Evolutionary conservation across 345 rosid species (phyloP).

Genomic region (Lagerstroemia speciosa): DNA sequence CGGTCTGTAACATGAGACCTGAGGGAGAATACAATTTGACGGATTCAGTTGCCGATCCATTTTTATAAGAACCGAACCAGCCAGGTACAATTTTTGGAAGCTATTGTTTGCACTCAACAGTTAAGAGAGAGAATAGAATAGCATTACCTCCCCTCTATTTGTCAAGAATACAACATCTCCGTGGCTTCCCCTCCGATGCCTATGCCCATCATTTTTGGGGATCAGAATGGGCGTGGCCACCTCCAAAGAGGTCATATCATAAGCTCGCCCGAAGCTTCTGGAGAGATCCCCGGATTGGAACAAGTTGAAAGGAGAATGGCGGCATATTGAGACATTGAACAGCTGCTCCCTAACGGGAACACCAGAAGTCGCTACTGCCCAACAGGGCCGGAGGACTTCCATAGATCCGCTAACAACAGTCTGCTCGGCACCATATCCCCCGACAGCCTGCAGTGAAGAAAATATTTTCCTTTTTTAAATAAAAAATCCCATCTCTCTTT

Average conservation of each 20-base stretch:
- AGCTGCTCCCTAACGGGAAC: slow-evolving; percentile 93
- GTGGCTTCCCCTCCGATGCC: slow-evolving; percentile 72
- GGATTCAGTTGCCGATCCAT: not conserved
- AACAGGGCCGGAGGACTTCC: slow-evolving; percentile 45
- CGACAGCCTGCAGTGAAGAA: slow-evolving; percentile 63
- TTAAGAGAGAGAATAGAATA: not conserved
- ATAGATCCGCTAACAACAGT: slow-evolving; percentile 45
- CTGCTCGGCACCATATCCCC: slow-evolving; percentile 62
- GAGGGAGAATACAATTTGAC: slow-evolving; percentile 10
- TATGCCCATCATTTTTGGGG: slow-evolving; percentile 74
- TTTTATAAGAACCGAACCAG: not conserved
- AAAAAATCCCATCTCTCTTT: not conserved
- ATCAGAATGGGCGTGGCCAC: slow-evolving; percentile 94
- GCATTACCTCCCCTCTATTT: slow-evolving; percentile 91
- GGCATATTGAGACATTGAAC: slow-evolving; percentile 91
- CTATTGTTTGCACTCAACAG: too few relatives aligned
- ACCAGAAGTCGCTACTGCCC: slow-evolving; percentile 97
- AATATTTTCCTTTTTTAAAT: slow-evolving; percentile 5
- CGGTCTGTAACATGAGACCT: slow-evolving; percentile 91
- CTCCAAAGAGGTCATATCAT: slow-evolving; percentile 62
- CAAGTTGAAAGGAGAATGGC: slow-evolving; percentile 65
- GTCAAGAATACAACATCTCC: slow-evolving; percentile 93
- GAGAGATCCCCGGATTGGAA: slow-evolving; percentile 65
- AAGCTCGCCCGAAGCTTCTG: slow-evolving; percentile 51
- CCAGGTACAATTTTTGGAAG: not conserved